These are phyloP conservation scores for Colletotrichum endophyticum DNA, from an alignment of 2,329 filamentous ascomycete genomes.

Conservation along the genomic window DNA sequence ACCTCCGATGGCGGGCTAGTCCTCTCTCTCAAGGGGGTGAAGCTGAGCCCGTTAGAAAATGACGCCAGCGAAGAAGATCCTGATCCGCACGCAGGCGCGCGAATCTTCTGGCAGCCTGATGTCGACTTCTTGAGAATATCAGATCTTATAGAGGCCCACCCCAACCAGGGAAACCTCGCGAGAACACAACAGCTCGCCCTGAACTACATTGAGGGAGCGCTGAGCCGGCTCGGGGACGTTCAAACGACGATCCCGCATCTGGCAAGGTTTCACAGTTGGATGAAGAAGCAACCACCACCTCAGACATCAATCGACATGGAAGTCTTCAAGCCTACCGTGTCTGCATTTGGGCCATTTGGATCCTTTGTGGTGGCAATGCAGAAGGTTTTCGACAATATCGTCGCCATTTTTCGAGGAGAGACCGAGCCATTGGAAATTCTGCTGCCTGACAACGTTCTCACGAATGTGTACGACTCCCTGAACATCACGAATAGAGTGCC, in stretches of 20 bases:
- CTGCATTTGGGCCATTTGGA: neutral
- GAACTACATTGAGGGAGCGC: neutral
- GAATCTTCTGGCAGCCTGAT: constrained; percentile 3
- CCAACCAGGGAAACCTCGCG: neutral
- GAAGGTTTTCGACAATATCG: neutral
- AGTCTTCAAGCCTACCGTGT: neutral
- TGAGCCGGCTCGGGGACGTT: neutral
- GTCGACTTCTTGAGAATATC: neutral
- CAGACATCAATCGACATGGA: neutral
- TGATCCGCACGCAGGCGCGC: neutral
- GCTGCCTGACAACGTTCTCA: constrained; percentile 25
- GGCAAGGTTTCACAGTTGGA: neutral
- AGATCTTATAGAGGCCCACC: neutral
- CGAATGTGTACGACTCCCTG: neutral
- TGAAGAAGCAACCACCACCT: neutral
- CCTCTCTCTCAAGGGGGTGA: neutral
- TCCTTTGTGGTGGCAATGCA: neutral
- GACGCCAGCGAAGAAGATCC: neutral
- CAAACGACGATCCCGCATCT: neutral
- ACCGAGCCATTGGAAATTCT: constrained; percentile 33
- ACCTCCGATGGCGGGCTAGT: neutral
- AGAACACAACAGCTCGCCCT: neutral
- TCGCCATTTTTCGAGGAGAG: constrained; percentile 27
- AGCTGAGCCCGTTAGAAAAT: neutral
- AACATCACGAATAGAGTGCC: neutral